Conservation (phyloP, 495 filamentous ascomycete genomes). For the Baudoinia panamericana region DNA sequence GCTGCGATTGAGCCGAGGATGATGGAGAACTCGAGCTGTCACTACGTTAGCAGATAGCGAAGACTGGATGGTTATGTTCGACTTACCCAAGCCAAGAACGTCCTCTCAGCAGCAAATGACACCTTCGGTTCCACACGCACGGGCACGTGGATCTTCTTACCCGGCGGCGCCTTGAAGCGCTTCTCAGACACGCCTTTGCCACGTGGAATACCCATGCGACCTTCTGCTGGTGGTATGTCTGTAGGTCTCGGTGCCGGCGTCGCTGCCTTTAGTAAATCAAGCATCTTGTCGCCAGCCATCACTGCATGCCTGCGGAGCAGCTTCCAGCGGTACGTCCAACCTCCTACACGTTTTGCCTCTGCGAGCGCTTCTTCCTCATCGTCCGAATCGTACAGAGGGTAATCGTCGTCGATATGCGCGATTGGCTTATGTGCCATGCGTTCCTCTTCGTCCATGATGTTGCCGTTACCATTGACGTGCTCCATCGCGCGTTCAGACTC, state of each 20-base stretch:
- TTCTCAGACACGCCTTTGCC: slow-evolving; percentile 40
- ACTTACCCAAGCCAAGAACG: slow-evolving; percentile 81
- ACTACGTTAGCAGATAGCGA: slow-evolving; percentile 1
- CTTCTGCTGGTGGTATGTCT: slow-evolving; percentile 41
- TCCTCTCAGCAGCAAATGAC: slow-evolving; percentile 89
- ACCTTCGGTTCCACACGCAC: slow-evolving; percentile 96
- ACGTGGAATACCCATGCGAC: slow-evolving; percentile 31
- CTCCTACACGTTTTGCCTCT: slow-evolving; percentile 58
- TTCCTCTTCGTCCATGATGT: slow-evolving; percentile 62
- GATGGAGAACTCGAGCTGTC: slow-evolving; percentile 76
- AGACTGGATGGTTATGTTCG: not conserved
- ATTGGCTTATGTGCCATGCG: slow-evolving; percentile 49
- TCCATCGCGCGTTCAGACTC: slow-evolving; percentile 37
- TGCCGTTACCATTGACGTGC: slow-evolving; percentile 31
- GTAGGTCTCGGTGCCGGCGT: slow-evolving; percentile 50
- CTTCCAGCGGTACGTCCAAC: slow-evolving; percentile 52
- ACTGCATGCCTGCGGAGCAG: slow-evolving; percentile 38
- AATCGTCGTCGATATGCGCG: slow-evolving; percentile 42
- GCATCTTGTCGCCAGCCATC: slow-evolving; percentile 31
- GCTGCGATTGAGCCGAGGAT: slow-evolving; percentile 85
- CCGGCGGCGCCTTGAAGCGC: slow-evolving; percentile 74
- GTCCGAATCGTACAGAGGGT: slow-evolving; percentile 86
- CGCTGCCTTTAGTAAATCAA: slow-evolving; percentile 36
- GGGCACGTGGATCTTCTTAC: slow-evolving; percentile 88
- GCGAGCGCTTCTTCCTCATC: slow-evolving; percentile 68